Base-by-base conservation (phyloP, 148 eudicot genomes). In the Camellia lanceoleosa region DNA sequence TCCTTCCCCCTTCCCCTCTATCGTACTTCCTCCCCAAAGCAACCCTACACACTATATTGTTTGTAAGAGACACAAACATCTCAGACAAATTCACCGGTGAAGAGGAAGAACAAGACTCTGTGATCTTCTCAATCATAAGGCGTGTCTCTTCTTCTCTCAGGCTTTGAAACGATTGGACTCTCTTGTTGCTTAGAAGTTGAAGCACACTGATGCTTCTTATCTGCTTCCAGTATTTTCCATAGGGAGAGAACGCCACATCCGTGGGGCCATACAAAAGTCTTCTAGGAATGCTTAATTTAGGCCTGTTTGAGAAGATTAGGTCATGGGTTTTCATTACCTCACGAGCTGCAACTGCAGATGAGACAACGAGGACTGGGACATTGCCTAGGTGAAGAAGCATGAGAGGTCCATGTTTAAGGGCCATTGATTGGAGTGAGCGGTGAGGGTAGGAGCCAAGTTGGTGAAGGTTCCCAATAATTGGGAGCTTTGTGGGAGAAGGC, bases 101-200 rank as follows among this genome's bases (percentile, higher is more conserved):
- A 13, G 55, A 70, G 3, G 68, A 64, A 64, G 68, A 64, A 23
- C 68, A 70, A 5, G 73, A 54, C 42, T 71, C 16, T 72, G 13
- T 72, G 61, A 72, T 72, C 43, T 52, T 72, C 18, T 52, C 14
- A 5, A 72, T 13, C 75, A 72, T 18, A 6, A 41, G 41, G 43
- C 15, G 73, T 5, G 79, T 77, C 56, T 84, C 84, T 62, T 84
- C 84, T 60, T 78, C 82, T 70, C 87, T 81, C 51, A 84, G 49
- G 16, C 19, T 18, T 4, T 13, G 61, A 42, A 81, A 84, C 1
- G 87, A 78, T 59, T 81, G 82, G 42, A 81, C 87, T 47, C 80
- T 68, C 30, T 74, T 74, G 43, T 72, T 1, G 49, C 66, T 84
- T 54, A 84, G 72, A 8, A 84, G 84, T 7, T 84, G 82, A 58